Base-by-base conservation (phyloP, 2,329 filamentous ascomycete genomes). In the Capronia americana region DNA sequence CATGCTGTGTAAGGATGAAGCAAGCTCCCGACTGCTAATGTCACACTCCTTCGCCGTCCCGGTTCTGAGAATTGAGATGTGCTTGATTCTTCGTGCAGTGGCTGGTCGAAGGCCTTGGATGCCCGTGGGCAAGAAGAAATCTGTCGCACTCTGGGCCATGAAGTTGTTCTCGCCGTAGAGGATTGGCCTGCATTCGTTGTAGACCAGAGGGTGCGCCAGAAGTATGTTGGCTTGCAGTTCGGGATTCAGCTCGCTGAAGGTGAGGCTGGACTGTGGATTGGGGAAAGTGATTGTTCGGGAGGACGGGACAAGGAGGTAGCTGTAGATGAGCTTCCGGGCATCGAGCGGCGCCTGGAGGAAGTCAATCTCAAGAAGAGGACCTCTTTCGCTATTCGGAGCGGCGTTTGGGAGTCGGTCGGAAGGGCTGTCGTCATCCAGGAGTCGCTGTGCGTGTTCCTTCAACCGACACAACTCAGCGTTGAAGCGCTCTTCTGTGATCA, bases 101-200 rank as follows among this genome's bases (percentile, higher is more conserved):
- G 51, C 63, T 3, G 57, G 38, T 57, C 66, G 63, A 24, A 68
- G 56, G 3, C 51, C 44, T 23, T 63, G 50, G 17, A 68, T 48
- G 20, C 66, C 63, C 26, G 23, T 65, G 26, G 65, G 67, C 12
- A 28, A 30, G 59, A 69, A 69, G 34, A 69, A 60, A 44, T 59
- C 57, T 26, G 32, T n/a, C 7, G 65, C 58, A 12, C 65, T 50
- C 20, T 57, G 34, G 46, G 65, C 62, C 30, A 67, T 50, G 44
- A 70, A 70, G 32, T 28, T 66, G 64, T 67, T 70, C 50, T 69
- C 64, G 48, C 66, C 57, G 54, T 70, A 70, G 2, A 70, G 56
- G 26, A 69, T 60, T 17, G 28, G 30, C 10, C 32, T 63, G 23
- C 61, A 67, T 55, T 70, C 68, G 8, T 53, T 28, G 50, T 70